Percentiles rank a stretch among this genome's conserved stretches.
These are phyloP conservation scores for Phellinidium pouzarii DNA, from an alignment of 1,284 basidiomycete genomes.

Conservation along the genomic window DNA sequence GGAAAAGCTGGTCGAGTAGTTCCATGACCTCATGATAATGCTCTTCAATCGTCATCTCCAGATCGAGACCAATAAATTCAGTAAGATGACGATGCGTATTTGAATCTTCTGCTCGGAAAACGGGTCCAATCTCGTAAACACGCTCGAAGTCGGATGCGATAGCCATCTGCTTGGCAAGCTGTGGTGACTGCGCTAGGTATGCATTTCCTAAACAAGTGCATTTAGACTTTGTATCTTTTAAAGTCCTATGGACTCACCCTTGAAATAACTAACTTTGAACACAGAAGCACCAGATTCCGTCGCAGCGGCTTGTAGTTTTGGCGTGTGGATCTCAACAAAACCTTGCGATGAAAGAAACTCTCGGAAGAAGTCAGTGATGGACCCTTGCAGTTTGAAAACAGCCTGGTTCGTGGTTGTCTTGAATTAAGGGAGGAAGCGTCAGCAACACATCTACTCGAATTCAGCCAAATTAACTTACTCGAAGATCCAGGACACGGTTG, in stretches of 20 bases:
- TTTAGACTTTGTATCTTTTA: too few species aligned
- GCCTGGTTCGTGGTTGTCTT: slow-evolving; percentile 95
- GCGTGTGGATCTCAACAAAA: slow-evolving; percentile 95
- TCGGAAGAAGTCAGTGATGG: slow-evolving; percentile 85
- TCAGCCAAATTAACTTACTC: slow-evolving; percentile 43
- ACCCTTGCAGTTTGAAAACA: slow-evolving; percentile 90
- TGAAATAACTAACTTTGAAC: slow-evolving; percentile 98
- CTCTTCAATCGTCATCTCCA: slow-evolving; percentile 98
- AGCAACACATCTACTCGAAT: slow-evolving; percentile 11
- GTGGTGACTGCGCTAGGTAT: slow-evolving; percentile 94
- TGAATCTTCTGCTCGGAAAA: slow-evolving; percentile 98
- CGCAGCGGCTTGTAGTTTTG: slow-evolving; percentile 95
- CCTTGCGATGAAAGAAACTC: slow-evolving; percentile 71
- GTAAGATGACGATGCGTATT: slow-evolving; percentile 98
- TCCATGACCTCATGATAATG: slow-evolving; percentile 97
- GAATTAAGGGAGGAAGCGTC: slow-evolving; percentile 9
- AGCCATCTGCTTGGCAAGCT: slow-evolving; percentile 98
- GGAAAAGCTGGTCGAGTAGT: slow-evolving; percentile 76
- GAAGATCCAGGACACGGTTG: slow-evolving; percentile 90
- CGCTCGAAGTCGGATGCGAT: slow-evolving; percentile 98
- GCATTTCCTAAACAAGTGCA: slow-evolving; percentile 84
- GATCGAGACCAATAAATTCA: slow-evolving; percentile 97
- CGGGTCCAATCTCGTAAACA: slow-evolving; percentile 94
- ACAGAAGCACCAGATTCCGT: slow-evolving; percentile 96
- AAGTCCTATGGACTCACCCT: slow-evolving; percentile 50